Evolutionary conservation across 2,329 filamentous ascomycete genomes (phyloP).

Genomic region (Kalaharituber pfeilii): DNA sequence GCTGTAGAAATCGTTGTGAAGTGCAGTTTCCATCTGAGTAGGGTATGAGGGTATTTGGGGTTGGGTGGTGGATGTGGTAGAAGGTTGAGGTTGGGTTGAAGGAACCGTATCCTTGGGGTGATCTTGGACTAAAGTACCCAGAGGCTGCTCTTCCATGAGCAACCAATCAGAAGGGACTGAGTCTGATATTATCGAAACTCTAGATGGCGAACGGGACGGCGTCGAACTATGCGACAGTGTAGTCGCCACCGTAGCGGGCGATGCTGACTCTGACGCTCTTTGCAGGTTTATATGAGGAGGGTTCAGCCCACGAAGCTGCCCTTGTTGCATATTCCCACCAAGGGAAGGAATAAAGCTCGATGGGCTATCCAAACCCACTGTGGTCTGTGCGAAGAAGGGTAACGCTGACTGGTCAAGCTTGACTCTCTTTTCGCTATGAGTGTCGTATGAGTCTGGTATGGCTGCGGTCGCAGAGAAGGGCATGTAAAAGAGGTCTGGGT

Average conservation of each 20-base stretch:
- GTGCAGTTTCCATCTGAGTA: not conserved
- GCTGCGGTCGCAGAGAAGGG: not conserved
- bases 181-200: conserved; percentile 19
- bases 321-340: not conserved
- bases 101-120: not conserved
- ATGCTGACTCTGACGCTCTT: conserved; percentile 18
- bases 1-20: conserved; percentile 6
- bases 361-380: not conserved
- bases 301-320: not conserved
- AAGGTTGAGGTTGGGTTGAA: not conserved
- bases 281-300: conserved; percentile 20
- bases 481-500: not conserved
- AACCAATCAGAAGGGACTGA: conserved; percentile 18
- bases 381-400: not conserved
- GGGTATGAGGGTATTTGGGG: conserved; percentile 2
- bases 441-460: not conserved
- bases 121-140: not conserved
- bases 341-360: not conserved
- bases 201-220: conserved; percentile 20
- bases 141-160: conserved; percentile 19
- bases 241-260: conserved; percentile 21
- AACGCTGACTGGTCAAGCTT: not conserved
- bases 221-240: conserved; percentile 21
- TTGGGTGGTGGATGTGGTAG: not conserved
- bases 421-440: not conserved